Base-by-base conservation (phyloP, 768 basidiomycete species). In the Leccinum subgranulosum region DNA sequence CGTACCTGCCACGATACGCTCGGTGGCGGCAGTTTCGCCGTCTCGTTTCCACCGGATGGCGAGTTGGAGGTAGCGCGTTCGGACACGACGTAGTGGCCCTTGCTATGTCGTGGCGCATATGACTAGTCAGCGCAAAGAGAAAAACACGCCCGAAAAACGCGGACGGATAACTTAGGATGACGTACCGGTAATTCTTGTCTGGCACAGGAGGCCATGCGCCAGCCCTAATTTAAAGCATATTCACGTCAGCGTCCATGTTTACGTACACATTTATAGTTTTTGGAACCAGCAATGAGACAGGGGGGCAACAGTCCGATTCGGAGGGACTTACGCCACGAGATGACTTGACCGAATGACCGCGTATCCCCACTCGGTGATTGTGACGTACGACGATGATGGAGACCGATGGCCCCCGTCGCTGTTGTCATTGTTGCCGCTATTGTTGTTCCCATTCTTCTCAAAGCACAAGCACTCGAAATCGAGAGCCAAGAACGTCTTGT, bases 141-240 rank as follows among this genome's bases (percentile, higher is more conserved):
- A 21, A 43, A 43, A 43, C 21, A 25, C 19, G 12, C n/a, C 9
- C 19, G 34, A 56, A 55, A 17, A 46, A 46, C 21, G 67, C 79
- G 41, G 41, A 12, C 41, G 41, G 19, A n/a, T 43, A 43, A 43
- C 41, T 6, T 43, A 12, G 41, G 41, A 11, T 43, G 11, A 43
- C 41, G 53, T 51, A 90, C 90, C 90, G 81, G 69, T 92, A 93
- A 64, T 92, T 91, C 23, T 76, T 76, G 54, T 86, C 85, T 2
- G 91, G 89, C 29, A 79, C 73, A 28, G 90, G 91, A 6, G 90
- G 90, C 90, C 90, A 93, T 60, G 83, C 81, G 4, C 83, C 83
- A 9, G 78, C 75, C 9, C 88, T 90, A 68, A n/a, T n/a, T n/a
- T n/a, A 43, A 43, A 43, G 41, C 41, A 43, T 6, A 11, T 43